Conservation (phyloP, 1,284 basidiomycete species). For the Ganoderma lucidum region DNA sequence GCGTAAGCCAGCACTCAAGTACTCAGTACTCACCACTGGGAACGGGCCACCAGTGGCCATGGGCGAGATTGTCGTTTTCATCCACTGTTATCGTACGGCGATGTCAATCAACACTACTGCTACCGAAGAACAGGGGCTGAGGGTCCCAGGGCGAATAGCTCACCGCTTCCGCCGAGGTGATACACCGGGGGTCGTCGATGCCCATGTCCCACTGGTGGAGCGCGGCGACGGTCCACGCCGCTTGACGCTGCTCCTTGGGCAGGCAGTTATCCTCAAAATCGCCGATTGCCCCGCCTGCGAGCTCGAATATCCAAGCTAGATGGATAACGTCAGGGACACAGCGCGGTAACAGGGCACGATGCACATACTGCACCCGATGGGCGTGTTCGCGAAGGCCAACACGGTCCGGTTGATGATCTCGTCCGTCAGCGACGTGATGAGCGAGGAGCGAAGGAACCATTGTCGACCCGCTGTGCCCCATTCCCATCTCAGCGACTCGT, state of each 20-base stretch:
- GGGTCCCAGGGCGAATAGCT: constrained; percentile 32
- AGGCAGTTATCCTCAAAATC: constrained; percentile 81
- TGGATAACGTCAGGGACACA: neutral
- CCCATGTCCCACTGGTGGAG: constrained; percentile 92
- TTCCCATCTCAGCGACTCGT: neutral
- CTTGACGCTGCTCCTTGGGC: constrained; percentile 79
- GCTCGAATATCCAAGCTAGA: constrained; percentile 89
- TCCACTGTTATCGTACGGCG: constrained; percentile 65
- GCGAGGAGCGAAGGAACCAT: constrained; percentile 88
- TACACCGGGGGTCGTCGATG: constrained; percentile 80
- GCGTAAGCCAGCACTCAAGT: constrained; percentile 49
- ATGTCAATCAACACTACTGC: too few relatives aligned
- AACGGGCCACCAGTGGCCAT: constrained; percentile 81
- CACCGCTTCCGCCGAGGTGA: constrained; percentile 82
- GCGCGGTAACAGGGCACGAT: neutral
- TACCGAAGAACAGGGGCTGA: too few relatives aligned
- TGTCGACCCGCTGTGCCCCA: constrained; percentile 69
- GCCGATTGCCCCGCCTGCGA: constrained; percentile 82
- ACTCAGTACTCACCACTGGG: constrained; percentile 77
- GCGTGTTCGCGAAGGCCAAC: constrained; percentile 79
- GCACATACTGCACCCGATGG: constrained; percentile 85
- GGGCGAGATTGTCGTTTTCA: constrained; percentile 70
- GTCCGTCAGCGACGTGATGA: constrained; percentile 84
- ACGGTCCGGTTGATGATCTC: constrained; percentile 88
- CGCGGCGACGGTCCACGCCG: constrained; percentile 86